Evolutionary conservation across 495 filamentous ascomycete species (phyloP).

Genomic region (Trichoderma erinaceum): DNA sequence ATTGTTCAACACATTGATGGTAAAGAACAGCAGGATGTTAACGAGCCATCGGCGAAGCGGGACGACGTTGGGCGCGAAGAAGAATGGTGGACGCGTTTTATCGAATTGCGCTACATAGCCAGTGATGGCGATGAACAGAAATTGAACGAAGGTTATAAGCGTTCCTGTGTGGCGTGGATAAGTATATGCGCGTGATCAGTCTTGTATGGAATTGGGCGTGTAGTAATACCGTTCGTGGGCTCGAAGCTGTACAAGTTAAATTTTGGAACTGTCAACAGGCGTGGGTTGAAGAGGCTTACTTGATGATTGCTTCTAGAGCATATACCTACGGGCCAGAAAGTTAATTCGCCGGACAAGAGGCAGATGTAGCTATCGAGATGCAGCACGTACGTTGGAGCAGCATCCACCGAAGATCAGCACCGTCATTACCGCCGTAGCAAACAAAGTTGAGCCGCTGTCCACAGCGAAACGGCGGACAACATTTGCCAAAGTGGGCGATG

Average conservation of each 20-base stretch:
- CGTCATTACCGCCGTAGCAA: slow-evolving; percentile 65
- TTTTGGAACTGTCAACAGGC: slow-evolving; percentile 19
- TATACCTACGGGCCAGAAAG: slow-evolving; percentile 37
- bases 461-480: background rate
- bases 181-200: slow-evolving; percentile 17
- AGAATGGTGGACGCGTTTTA: slow-evolving; percentile 52
- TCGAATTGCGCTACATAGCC: slow-evolving; percentile 68
- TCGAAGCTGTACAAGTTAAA: slow-evolving; percentile 40
- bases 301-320: slow-evolving; percentile 90
- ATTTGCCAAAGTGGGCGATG: background rate
- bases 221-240: slow-evolving; percentile 49
- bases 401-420: slow-evolving; percentile 93
- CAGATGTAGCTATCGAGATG: slow-evolving; percentile 46
- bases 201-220: background rate
- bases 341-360: background rate
- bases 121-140: slow-evolving; percentile 74
- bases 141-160: slow-evolving; percentile 91
- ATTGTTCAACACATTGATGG: slow-evolving; percentile 92
- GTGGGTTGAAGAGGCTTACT: slow-evolving; percentile 48
- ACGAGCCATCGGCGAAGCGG: slow-evolving; percentile 78
- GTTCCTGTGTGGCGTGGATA: slow-evolving; percentile 50
- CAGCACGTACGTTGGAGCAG: slow-evolving; percentile 76
- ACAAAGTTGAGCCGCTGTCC: slow-evolving; percentile 60
- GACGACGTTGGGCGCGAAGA: slow-evolving; percentile 69
- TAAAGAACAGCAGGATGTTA: slow-evolving; percentile 86